A percentile compares a stretch with the other conserved stretches of the same genome.
Evolutionary conservation across 2,329 filamentous ascomycete genomes (phyloP).

Genomic region (Apiospora aurea): DNA sequence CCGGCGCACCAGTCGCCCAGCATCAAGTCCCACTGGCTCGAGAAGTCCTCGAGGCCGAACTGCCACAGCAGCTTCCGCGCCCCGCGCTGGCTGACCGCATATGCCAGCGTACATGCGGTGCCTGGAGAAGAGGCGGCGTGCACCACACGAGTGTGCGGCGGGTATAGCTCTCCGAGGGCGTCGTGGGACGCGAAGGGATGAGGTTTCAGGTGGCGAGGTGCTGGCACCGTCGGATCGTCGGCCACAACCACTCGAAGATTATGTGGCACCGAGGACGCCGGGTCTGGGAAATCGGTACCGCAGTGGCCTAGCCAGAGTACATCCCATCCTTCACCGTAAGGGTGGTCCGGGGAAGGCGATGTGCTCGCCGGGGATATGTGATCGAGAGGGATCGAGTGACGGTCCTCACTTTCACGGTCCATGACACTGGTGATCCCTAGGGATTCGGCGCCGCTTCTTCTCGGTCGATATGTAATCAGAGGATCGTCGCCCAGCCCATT

Average conservation of each 20-base stretch:
- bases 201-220: slow-evolving; percentile 13
- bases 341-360: slow-evolving; percentile 17
- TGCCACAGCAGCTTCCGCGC: slow-evolving; percentile 27
- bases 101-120: slow-evolving; percentile 28
- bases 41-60: slow-evolving; percentile 32
- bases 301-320: slow-evolving; percentile 49
- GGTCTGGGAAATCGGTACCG: slow-evolving; percentile 32
- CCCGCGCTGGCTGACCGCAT: slow-evolving; percentile 28
- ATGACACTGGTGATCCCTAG: slow-evolving; percentile 33
- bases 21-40: slow-evolving; percentile 40
- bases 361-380: background rate
- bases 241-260: slow-evolving; percentile 27
- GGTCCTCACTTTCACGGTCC: slow-evolving; percentile 29
- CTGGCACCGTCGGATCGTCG: slow-evolving; percentile 27
- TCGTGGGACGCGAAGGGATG: slow-evolving; percentile 25
- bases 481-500: too few relatives aligned
- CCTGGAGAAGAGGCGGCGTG: slow-evolving; percentile 25
- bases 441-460: background rate
- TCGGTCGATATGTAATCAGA: background rate
- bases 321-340: slow-evolving; percentile 42
- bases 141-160: slow-evolving; percentile 27
- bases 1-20: slow-evolving; percentile 38
- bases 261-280: slow-evolving; percentile 23
- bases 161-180: background rate
- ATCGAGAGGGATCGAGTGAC: slow-evolving; percentile 27